Percentiles rank a stretch among this genome's conserved stretches.
Evolutionary conservation across 441 rosid species (phyloP).

Genomic region (Populus tomentosa): DNA sequence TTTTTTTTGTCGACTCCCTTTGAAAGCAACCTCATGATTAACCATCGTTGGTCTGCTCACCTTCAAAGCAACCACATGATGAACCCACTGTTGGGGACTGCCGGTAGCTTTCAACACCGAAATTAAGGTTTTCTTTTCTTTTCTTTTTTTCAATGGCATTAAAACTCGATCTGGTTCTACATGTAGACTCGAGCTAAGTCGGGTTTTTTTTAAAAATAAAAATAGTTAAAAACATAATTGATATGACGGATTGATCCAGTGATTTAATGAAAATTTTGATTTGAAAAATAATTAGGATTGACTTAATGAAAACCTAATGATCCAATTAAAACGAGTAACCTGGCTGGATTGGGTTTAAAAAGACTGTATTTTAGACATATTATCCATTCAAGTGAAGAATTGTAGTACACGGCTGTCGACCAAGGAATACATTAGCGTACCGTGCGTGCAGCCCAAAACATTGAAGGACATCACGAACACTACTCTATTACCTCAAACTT

Average conservation of each 20-base stretch:
- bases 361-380: neutral
- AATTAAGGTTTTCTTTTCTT: too few species aligned
- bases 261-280: too few species aligned
- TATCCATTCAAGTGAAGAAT: neutral
- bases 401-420: neutral
- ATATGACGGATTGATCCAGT: accelerated
- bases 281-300: too few species aligned
- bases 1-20: neutral
- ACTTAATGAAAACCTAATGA: accelerated
- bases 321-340: too few species aligned
- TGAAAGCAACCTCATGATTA: neutral
- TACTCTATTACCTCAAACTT: neutral
- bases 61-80: neutral
- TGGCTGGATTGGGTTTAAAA: accelerated
- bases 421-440: neutral
- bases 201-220: too few species aligned
- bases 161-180: too few species aligned
- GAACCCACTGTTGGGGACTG: neutral
- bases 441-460: neutral
- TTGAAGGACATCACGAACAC: neutral
- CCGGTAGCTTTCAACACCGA: neutral
- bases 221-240: accelerated
- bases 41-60: neutral
- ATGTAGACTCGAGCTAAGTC: accelerated
- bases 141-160: too few species aligned